Evolutionary conservation across 1,284 basidiomycete genomes (phyloP).

Genomic region (Tylopilus sp.): DNA sequence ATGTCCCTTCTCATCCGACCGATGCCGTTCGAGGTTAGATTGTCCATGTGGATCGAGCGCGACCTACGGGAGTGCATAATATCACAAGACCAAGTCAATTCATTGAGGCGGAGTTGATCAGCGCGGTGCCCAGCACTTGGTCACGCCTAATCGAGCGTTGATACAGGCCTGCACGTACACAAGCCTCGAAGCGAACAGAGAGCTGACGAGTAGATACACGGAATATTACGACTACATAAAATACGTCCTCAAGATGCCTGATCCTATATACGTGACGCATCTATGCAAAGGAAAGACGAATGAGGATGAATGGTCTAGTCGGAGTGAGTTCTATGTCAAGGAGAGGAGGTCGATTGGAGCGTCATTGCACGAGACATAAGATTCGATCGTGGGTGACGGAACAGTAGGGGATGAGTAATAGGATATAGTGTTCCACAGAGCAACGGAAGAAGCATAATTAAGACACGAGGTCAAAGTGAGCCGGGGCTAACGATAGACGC

Average conservation of each 20-base stretch:
- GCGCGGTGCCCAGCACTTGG: too few species aligned
- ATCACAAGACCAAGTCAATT: not conserved
- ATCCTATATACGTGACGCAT: conserved; percentile 35
- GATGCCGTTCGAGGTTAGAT: conserved; percentile 26
- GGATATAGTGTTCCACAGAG: conserved; percentile 19
- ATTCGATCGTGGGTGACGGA: conserved; percentile 7
- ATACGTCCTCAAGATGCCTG: conserved; percentile 37
- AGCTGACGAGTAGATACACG: conserved; percentile 27
- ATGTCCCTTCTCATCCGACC: conserved; percentile 18
- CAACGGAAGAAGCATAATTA: conserved; percentile 10
- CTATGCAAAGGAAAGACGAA: conserved; percentile 20
- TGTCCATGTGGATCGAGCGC: conserved; percentile 20
- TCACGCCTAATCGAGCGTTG: too few species aligned
- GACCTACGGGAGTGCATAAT: conserved; percentile 13
- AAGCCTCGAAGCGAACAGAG: conserved; percentile 9
- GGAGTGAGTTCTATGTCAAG: conserved; percentile 21
- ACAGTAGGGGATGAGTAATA: conserved; percentile 12
- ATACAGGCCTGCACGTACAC: conserved; percentile 23
- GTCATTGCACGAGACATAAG: conserved; percentile 11
- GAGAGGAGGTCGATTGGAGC: not conserved
- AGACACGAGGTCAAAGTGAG: conserved; percentile 4
- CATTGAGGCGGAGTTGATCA: conserved; percentile 20
- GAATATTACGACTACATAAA: conserved; percentile 36
- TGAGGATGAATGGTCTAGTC: conserved; percentile 19
- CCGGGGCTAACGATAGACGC: not conserved